Percentiles rank a stretch among this genome's conserved stretches.
Conservation (phyloP, 2,329 filamentous ascomycete species). For the Magnaporthiopsis poae region DNA sequence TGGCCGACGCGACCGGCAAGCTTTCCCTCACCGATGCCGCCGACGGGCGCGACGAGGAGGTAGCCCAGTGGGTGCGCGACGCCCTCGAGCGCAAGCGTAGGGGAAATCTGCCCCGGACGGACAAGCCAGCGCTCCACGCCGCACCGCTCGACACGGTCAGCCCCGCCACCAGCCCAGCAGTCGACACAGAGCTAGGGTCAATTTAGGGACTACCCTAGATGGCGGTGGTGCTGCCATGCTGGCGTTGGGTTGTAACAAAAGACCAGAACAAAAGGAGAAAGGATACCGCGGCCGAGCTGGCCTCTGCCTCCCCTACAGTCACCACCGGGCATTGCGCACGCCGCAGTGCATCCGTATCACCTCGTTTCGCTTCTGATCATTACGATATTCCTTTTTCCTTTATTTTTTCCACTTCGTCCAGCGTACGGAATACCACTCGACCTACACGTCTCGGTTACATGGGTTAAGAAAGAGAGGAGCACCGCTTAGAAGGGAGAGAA, state of each 20-base stretch:
- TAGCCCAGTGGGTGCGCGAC: slow-evolving; percentile 71
- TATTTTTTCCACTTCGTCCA: not conserved
- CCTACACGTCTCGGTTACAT: not conserved
- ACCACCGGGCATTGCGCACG: too few species aligned
- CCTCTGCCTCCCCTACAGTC: not conserved
- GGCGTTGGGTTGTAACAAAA: not conserved
- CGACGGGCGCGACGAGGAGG: slow-evolving; percentile 58
- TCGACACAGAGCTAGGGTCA: slow-evolving; percentile 1
- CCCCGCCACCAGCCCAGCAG: slow-evolving; percentile 21
- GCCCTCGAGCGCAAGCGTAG: slow-evolving; percentile 58
- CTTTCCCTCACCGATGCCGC: slow-evolving; percentile 22
- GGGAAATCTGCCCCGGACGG: slow-evolving; percentile 38
- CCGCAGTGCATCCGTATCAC: not conserved
- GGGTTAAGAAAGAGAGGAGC: not conserved
- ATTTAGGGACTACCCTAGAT: not conserved
- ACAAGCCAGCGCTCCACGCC: slow-evolving; percentile 76
- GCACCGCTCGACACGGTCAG: slow-evolving; percentile 70
- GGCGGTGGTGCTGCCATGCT: not conserved
- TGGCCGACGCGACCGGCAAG: slow-evolving; percentile 17
- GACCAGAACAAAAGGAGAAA: not conserved
- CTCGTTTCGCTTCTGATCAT: not conserved
- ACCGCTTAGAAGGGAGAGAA: not conserved
- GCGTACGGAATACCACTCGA: not conserved
- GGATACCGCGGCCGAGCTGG: not conserved
- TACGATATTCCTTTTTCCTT: not conserved